Conservation (phyloP, 148 eudicot genomes). For the Rhododendron williamsianum region DNA sequence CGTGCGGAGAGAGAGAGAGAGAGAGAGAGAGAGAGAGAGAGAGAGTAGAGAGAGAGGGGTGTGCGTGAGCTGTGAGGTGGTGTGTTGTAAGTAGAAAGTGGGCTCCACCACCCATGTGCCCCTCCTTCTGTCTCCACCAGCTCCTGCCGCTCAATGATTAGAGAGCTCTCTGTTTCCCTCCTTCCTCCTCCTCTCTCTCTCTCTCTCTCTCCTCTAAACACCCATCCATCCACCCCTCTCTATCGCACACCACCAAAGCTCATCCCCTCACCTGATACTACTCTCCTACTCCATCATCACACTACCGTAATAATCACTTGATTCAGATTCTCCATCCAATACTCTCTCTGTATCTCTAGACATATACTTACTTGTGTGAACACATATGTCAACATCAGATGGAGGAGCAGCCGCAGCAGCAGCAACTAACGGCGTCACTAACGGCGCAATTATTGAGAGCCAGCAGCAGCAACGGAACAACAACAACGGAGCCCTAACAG, state of each 20-base stretch:
- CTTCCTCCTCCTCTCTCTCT: conserved; percentile 16
- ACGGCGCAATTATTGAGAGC: conserved; percentile 24
- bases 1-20: neutral
- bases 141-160: conserved; percentile 63
- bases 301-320: neutral
- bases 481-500: conserved; percentile 18
- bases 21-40: no score
- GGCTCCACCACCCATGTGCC: conserved; percentile 74
- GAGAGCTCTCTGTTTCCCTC: conserved; percentile 18
- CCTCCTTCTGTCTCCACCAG: conserved; percentile 83
- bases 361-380: no score
- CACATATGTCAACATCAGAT: conserved; percentile 49
- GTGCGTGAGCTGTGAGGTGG: conserved; percentile 7
- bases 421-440: neutral
- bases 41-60: neutral
- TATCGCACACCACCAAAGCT: neutral
- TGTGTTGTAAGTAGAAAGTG: neutral
- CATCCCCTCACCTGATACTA: neutral
- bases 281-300: neutral
- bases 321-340: neutral
- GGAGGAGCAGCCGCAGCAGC: conserved; percentile 21
- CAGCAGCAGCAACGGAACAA: conserved; percentile 12
- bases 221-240: neutral
- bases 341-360: neutral
- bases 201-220: conserved; percentile 2